Evolutionary conservation across 768 basidiomycete species (phyloP).

Genomic region (Rickenella mellea): DNA sequence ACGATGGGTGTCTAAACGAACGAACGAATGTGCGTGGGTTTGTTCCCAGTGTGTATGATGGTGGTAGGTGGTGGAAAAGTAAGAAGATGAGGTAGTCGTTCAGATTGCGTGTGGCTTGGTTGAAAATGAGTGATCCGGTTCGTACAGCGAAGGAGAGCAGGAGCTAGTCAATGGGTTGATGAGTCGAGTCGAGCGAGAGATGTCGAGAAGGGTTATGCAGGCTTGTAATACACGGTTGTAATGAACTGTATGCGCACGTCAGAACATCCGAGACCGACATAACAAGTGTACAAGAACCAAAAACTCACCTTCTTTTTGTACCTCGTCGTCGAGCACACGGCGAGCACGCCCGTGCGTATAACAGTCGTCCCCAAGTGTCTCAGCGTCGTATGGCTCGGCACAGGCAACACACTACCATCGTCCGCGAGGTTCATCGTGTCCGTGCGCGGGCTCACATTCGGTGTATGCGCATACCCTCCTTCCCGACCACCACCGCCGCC

Average conservation of each 20-base stretch:
- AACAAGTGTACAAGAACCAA: background rate
- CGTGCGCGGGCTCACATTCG: too few species aligned
- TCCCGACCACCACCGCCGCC: slow-evolving; percentile 1
- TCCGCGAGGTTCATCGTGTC: slow-evolving; percentile 46
- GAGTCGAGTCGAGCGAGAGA: background rate
- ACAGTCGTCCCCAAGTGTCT: slow-evolving; percentile 95
- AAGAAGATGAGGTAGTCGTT: background rate
- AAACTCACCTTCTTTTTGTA: slow-evolving; percentile 79
- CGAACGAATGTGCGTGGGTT: too few species aligned
- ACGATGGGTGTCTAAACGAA: too few species aligned
- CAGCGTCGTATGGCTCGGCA: slow-evolving; percentile 88
- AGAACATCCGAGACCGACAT: background rate
- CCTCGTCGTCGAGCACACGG: slow-evolving; percentile 85
- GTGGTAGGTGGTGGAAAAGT: background rate
- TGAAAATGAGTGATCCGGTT: background rate
- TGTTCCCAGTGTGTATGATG: background rate
- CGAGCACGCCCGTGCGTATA: slow-evolving; percentile 86
- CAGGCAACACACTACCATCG: slow-evolving; percentile 84
- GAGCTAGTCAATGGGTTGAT: background rate
- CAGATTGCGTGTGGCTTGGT: background rate
- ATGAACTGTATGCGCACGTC: background rate
- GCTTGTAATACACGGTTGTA: background rate
- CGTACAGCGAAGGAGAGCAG: background rate
- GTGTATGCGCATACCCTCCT: slow-evolving; percentile 1
- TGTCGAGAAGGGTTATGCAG: background rate